Percentiles rank a stretch among this genome's conserved stretches.
These are phyloP conservation scores for Hygrophorus russula DNA, from an alignment of 768 basidiomycete genomes.

Conservation along the genomic window DNA sequence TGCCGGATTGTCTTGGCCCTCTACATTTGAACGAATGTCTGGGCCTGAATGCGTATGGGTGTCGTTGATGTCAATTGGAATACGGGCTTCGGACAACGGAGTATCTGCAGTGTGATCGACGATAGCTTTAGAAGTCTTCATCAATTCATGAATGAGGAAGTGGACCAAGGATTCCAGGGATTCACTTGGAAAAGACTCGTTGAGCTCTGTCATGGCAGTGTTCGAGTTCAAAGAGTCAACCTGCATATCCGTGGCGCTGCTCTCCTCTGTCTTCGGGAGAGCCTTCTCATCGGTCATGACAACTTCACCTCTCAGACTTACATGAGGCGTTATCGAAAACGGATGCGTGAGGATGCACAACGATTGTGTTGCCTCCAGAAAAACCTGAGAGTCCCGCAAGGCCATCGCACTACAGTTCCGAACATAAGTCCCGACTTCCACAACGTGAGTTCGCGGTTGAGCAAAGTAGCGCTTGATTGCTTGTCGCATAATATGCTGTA, in stretches of 20 bases:
- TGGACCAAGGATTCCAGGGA: constrained; percentile 52
- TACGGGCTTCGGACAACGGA: constrained; percentile 6
- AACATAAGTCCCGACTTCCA: constrained; percentile 65
- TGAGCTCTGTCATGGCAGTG: constrained; percentile 6
- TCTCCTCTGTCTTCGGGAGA: constrained; percentile 13
- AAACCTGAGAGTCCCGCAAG: constrained; percentile 65
- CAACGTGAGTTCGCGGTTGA: constrained; percentile 52
- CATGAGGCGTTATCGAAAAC: constrained; percentile 41
- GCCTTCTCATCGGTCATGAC: constrained; percentile 14
- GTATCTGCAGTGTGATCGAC: constrained; percentile 18
- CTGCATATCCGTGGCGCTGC: constrained; percentile 41
- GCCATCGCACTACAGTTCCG: constrained; percentile 71
- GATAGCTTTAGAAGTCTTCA: constrained; percentile 42
- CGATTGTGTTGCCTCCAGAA: constrained; percentile 62
- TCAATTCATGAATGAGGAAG: constrained; percentile 62
- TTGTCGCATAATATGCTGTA: constrained; percentile 69
- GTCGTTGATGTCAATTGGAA: constrained; percentile 5
- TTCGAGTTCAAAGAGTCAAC: constrained; percentile 28
- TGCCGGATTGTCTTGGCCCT: constrained; percentile 8
- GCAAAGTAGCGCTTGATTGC: constrained; percentile 75
- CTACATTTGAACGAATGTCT: constrained; percentile 4
- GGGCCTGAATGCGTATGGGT: constrained; percentile 5
- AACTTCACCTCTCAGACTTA: constrained; percentile 40
- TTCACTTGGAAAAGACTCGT: constrained; percentile 23
- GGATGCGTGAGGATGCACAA: constrained; percentile 67